Base-by-base conservation (phyloP, 2,329 filamentous ascomycete species). In the Botryosphaeria dothidea region DNA sequence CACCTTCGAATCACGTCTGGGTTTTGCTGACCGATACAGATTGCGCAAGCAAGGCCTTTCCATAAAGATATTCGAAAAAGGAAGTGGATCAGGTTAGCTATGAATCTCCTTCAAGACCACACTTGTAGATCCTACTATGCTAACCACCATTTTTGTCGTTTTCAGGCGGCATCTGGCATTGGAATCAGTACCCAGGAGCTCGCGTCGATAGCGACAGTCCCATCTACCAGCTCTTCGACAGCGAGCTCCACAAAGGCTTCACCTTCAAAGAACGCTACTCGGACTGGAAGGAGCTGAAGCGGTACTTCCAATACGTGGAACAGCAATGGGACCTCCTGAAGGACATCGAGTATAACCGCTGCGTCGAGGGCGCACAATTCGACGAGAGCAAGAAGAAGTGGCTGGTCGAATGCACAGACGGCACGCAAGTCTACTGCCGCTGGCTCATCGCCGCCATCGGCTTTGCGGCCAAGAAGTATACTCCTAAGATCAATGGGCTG, bases 381-480 rank as follows among this genome's bases (percentile, higher is more conserved):
- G 72, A 84, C 62, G 70, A 72, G 0, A 66, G 68, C 0, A 63
- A 72, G 1, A 62, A 52, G 11, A 36, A 62, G 46, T 62, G 73
- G 74, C 0, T 68, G 71, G 31, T 87, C 84, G 85, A 75, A 72
- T 0, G 69, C 86, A 13, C 73, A 67, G 6, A 82, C 81, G 0
- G 75, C 76, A 8, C 77, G 78, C 31, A 83, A 82, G 3, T 68
- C 73, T 81, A 15, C 69, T 83, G 60, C 74, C 75, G 29, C 77
- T 76, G 34, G 80, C 76, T n/a, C 81, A 81, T n/a, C 81, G 80
- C 68, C 76, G 11, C 76, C 78, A 4, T 80, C 80, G 67, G 73
- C 73, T 0, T 67, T 62, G 48, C 61, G 15, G 34, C 31, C 11
- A 52, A 52, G 48, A 34, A 38, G 13, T 74, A 81, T 62, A 72